These are phyloP conservation scores for Lachnellula occidentalis DNA, from an alignment of 2,329 filamentous ascomycete species.

Conservation along the genomic window DNA sequence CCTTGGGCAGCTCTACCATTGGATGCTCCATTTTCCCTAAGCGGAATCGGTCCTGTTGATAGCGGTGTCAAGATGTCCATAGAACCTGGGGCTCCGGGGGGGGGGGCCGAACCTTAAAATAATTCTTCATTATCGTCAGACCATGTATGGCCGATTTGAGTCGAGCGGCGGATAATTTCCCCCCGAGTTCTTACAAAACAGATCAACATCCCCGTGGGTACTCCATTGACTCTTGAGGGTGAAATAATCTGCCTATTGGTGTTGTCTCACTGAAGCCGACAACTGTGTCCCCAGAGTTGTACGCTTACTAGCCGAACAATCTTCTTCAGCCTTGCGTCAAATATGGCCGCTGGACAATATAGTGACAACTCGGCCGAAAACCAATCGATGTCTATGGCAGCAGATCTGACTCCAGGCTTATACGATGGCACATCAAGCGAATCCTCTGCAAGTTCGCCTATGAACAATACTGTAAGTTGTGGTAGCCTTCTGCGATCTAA, in stretches of 20 bases:
- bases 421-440: slow-evolving; percentile 31
- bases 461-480: slow-evolving; percentile 27
- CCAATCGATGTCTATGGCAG: slow-evolving; percentile 19
- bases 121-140: slow-evolving; percentile 6
- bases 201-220: background rate
- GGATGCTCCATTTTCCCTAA: slow-evolving; percentile 15
- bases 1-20: slow-evolving; percentile 13
- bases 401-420: slow-evolving; percentile 23
- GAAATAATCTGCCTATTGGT: background rate
- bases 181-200: slow-evolving; percentile 8
- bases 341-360: slow-evolving; percentile 25
- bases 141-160: slow-evolving; percentile 8
- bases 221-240: background rate
- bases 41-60: slow-evolving; percentile 9
- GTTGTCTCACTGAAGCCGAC: background rate
- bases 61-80: slow-evolving; percentile 9
- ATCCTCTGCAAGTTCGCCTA: slow-evolving; percentile 29
- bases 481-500: background rate
- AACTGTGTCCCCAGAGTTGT: background rate
- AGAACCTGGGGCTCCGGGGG: background rate
- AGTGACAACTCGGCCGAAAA: slow-evolving; percentile 16
- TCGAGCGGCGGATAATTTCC: background rate
- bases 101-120: slow-evolving; percentile 8
- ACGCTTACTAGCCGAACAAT: background rate
- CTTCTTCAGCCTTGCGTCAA: background rate